phyloP scores from a whole-genome alignment of 768 basidiomycete species.

The Psilocybe cubensis region DNA sequence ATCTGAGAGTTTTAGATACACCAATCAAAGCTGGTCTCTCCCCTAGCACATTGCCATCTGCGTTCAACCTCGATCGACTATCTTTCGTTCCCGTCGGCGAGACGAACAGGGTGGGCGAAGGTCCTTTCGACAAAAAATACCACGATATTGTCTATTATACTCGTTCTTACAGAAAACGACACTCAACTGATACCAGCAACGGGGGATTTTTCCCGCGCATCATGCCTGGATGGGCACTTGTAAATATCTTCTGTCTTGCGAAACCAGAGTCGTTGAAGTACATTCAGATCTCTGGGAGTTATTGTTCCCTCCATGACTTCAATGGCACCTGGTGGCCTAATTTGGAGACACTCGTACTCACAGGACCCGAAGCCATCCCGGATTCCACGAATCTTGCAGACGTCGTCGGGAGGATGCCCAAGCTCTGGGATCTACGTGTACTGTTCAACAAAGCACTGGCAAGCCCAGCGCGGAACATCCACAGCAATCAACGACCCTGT shows the following conservation, averaged over 20 bases:
- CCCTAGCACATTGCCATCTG: conserved; percentile 28
- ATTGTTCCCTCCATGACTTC: conserved; percentile 35
- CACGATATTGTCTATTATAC: conserved; percentile 38
- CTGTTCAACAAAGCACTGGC: not conserved
- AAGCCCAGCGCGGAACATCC: not conserved
- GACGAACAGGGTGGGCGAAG: conserved; percentile 44
- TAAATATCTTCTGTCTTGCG: conserved; percentile 33
- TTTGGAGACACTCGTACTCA: conserved; percentile 41
- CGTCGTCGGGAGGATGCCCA: not conserved
- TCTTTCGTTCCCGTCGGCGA: conserved; percentile 43
- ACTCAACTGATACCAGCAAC: conserved; percentile 32
- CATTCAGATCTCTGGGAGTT: conserved; percentile 42
- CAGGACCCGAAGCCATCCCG: conserved; percentile 35
- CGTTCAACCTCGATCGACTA: conserved; percentile 36
- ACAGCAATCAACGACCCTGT: not conserved
- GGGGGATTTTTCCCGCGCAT: conserved; percentile 30
- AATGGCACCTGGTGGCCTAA: conserved; percentile 36
- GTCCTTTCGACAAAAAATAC: conserved; percentile 39
- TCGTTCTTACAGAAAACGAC: conserved; percentile 41
- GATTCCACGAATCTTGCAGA: not conserved
- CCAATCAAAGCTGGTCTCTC: conserved; percentile 39
- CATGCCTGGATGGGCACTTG: not conserved
- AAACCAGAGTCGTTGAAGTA: conserved; percentile 33
- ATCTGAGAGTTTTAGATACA: conserved; percentile 42
- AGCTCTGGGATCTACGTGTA: not conserved